Evolutionary conservation across 2,329 filamentous ascomycete genomes (phyloP).

Genomic region (Tolypocladium ovalisporum): DNA sequence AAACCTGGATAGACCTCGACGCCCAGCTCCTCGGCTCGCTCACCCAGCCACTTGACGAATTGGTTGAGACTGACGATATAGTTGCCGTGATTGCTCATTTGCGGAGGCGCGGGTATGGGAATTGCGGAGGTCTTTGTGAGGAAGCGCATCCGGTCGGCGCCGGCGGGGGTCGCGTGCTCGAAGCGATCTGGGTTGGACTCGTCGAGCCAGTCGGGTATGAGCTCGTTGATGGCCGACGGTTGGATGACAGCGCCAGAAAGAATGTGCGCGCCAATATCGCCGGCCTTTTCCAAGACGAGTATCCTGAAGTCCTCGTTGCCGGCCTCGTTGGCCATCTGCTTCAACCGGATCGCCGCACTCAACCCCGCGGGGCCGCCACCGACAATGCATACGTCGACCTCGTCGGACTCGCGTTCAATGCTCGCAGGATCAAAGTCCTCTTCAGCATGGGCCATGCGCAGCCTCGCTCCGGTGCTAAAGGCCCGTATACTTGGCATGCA

Average conservation of each 20-base stretch:
- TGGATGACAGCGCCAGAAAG: conserved; percentile 93
- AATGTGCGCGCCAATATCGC: conserved; percentile 89
- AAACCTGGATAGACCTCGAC: conserved; percentile 97
- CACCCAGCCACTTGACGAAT: conserved; percentile 89
- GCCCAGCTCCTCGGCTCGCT: conserved; percentile 90
- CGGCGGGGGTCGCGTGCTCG: conserved; percentile 75
- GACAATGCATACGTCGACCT: conserved; percentile 95
- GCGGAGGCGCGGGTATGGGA: conserved; percentile 78
- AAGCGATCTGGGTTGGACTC: conserved; percentile 84
- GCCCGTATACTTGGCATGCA: conserved; percentile 14
- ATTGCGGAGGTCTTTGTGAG: conserved; percentile 71
- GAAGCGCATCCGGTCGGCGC: conserved; percentile 82
- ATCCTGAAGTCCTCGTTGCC: conserved; percentile 96
- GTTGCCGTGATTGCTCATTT: conserved; percentile 98
- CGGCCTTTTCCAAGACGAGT: conserved; percentile 85
- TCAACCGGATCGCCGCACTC: conserved; percentile 84
- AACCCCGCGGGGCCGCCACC: conserved; percentile 93
- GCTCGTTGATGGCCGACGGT: conserved; percentile 75
- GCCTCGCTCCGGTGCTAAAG: conserved; percentile 23
- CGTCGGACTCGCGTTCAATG: conserved; percentile 78
- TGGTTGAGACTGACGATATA: conserved; percentile 96
- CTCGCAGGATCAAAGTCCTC: conserved; percentile 53
- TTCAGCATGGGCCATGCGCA: conserved; percentile 22
- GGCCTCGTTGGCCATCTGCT: conserved; percentile 88
- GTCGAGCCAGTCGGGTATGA: conserved; percentile 87